These are phyloP conservation scores for Dipodascus geniculatus DNA, from an alignment of 805 yeast genomes.

Conservation along the genomic window DNA sequence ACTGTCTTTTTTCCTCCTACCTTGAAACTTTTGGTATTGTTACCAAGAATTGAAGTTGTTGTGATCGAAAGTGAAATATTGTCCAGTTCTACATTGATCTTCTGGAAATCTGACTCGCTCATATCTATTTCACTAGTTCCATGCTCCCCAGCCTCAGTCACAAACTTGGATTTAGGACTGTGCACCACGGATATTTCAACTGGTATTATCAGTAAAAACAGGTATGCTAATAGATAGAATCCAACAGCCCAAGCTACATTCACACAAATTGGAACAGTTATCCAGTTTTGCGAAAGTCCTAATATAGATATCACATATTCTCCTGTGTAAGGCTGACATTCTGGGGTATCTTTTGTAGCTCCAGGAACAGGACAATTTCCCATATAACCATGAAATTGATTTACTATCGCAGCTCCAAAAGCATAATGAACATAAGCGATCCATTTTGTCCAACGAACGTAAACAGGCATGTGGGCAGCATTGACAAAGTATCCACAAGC, in stretches of 20 bases:
- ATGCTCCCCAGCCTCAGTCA: slow-evolving; percentile 23
- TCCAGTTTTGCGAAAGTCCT: slow-evolving; percentile 59
- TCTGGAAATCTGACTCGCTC: slow-evolving; percentile 3
- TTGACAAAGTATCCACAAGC: slow-evolving; percentile 77
- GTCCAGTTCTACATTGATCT: slow-evolving; percentile 17
- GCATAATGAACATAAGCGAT: slow-evolving; percentile 69
- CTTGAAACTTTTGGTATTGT: background rate
- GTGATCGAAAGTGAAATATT: slow-evolving; percentile 16
- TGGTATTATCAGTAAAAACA: slow-evolving; percentile 36
- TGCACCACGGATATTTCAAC: slow-evolving; percentile 36
- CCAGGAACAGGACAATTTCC: slow-evolving; percentile 43
- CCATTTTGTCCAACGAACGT: slow-evolving; percentile 77
- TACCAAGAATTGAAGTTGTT: slow-evolving; percentile 7
- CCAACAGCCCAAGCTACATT: slow-evolving; percentile 48
- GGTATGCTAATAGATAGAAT: slow-evolving; percentile 36
- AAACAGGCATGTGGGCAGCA: slow-evolving; percentile 64
- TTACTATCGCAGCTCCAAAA: slow-evolving; percentile 55
- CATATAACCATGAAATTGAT: slow-evolving; percentile 48
- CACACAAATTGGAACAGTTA: slow-evolving; percentile 49
- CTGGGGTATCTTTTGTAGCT: slow-evolving; percentile 15
- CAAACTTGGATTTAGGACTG: background rate
- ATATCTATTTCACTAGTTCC: slow-evolving; percentile 6
- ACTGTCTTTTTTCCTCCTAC: slow-evolving; percentile 15
- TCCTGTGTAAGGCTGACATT: slow-evolving; percentile 45
- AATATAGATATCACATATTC: slow-evolving; percentile 38